phyloP scores from a whole-genome alignment of 345 rosid genomes.

The Arabis hirsuta region DNA sequence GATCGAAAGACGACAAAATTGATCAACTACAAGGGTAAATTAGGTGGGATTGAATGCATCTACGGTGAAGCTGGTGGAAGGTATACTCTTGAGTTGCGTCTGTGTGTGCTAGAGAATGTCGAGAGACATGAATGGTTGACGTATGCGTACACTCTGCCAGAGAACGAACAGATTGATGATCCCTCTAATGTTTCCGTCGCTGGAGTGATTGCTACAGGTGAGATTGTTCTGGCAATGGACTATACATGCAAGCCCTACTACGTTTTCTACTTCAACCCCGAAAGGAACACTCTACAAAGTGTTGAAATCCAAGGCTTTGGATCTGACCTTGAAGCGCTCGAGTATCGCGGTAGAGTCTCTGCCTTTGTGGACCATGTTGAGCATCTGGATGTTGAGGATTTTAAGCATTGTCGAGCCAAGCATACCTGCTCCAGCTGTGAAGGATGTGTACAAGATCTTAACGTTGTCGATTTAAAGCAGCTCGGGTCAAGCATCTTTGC shows the following conservation, averaged over 20 bases:
- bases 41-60: too few species aligned
- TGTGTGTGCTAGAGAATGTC: background rate
- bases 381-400: background rate
- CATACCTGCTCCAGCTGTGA: background rate
- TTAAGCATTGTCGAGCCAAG: background rate
- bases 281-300: background rate
- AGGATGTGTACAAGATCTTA: too few species aligned
- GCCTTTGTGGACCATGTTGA: background rate
- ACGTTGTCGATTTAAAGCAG: too few species aligned
- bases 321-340: background rate
- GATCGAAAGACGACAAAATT: too few species aligned
- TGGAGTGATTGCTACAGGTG: background rate
- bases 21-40: too few species aligned
- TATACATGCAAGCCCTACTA: background rate
- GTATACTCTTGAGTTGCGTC: background rate
- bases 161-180: too few species aligned
- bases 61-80: too few species aligned
- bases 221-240: background rate
- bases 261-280: constrained; percentile 1
- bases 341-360: background rate
- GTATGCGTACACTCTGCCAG: background rate
- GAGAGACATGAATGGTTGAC: background rate
- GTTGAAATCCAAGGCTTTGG: background rate
- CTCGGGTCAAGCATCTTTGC: too few species aligned
- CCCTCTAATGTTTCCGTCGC: too few species aligned